A percentile compares a stretch with the other conserved stretches of the same genome.
Conservation (phyloP, 2,329 filamentous ascomycete genomes). For the Cladosporium austrohemisphaericum region DNA sequence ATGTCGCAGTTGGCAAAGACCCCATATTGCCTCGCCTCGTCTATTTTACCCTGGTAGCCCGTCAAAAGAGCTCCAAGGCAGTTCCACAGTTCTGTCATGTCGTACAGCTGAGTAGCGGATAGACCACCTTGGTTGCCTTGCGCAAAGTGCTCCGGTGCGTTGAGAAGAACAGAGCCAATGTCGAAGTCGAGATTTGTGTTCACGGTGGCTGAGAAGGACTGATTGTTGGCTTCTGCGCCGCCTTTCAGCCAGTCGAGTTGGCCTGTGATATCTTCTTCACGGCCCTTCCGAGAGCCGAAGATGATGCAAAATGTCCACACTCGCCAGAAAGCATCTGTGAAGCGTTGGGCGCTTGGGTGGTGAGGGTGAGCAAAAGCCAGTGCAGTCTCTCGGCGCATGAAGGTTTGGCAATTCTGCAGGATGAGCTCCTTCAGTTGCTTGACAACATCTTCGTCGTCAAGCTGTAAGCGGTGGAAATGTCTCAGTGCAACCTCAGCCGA, state of each 20-base stretch:
- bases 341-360: constrained; percentile 43
- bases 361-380: constrained; percentile 49
- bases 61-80: constrained; percentile 56
- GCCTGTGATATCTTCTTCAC: constrained; percentile 56
- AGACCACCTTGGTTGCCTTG: constrained; percentile 55
- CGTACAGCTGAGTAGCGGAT: constrained; percentile 55
- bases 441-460: constrained; percentile 45
- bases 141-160: constrained; percentile 56
- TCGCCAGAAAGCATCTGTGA: constrained; percentile 62
- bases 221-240: constrained; percentile 49
- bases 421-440: constrained; percentile 56
- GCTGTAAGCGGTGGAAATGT: constrained; percentile 51
- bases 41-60: constrained; percentile 52
- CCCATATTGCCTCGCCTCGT: constrained; percentile 53
- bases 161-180: constrained; percentile 52
- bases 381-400: constrained; percentile 55
- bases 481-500: constrained; percentile 50
- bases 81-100: constrained; percentile 63
- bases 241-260: constrained; percentile 63
- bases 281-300: constrained; percentile 56
- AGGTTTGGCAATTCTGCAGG: constrained; percentile 52
- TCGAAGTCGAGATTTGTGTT: constrained; percentile 46
- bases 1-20: constrained; percentile 52
- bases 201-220: constrained; percentile 44
- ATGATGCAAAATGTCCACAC: constrained; percentile 64